Conservation (phyloP, 208 protist species). For the Trypanosoma lewisi region DNA sequence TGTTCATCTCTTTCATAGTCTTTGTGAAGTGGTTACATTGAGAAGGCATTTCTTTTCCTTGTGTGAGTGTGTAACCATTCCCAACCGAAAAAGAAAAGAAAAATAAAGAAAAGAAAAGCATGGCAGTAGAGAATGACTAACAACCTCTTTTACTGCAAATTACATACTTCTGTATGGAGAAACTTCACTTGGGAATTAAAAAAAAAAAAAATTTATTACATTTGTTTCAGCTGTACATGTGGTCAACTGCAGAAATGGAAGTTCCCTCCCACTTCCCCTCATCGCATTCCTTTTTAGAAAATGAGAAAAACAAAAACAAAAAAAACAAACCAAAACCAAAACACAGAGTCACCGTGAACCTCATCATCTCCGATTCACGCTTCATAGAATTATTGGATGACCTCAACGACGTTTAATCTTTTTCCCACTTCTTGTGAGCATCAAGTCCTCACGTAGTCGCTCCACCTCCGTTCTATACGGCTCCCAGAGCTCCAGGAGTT, state of each 20-base stretch:
- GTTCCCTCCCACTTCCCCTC: neutral
- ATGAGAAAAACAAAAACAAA: neutral
- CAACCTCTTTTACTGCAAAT: no score
- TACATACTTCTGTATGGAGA: no score
- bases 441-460: conserved; percentile 63
- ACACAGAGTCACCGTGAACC: neutral
- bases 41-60: conserved; percentile 19
- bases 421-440: conserved; percentile 46
- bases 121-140: no score
- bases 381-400: neutral
- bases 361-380: neutral
- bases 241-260: neutral
- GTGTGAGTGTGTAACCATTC: no score
- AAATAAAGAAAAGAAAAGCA: no score
- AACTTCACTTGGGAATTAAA: no score
- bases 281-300: neutral
- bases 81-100: no score
- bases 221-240: conserved; percentile 2
- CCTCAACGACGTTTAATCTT: conserved; percentile 49
- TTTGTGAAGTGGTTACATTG: neutral
- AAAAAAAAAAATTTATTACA: conserved; percentile 1
- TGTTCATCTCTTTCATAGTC: neutral
- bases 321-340: neutral
- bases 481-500: conserved; percentile 77
- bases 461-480: conserved; percentile 81